A percentile compares a stretch with the other conserved stretches of the same genome.
Conservation (phyloP, 352 stramenopile genomes). For the Phytophthora podocarpi region DNA sequence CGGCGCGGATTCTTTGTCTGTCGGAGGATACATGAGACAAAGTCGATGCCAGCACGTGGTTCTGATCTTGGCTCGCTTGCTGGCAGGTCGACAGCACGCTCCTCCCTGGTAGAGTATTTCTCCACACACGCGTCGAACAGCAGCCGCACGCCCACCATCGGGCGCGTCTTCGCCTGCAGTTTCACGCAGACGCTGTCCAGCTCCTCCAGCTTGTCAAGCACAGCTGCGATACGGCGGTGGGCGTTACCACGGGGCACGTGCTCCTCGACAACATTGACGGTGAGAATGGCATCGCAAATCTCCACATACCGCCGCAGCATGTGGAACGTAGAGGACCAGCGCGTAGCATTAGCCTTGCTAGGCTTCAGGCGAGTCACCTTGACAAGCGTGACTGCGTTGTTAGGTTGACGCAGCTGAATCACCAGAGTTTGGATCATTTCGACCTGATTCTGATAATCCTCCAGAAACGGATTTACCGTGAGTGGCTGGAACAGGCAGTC, state of each 20-base stretch:
- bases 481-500: conserved; percentile 19
- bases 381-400: background rate
- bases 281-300: conserved; percentile 5
- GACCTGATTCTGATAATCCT: conserved; percentile 2
- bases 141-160: no score
- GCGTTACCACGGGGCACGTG: no score
- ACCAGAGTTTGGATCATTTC: conserved; percentile 1
- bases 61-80: no score
- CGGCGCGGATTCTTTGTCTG: no score
- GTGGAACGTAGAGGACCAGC: conserved; percentile 1
- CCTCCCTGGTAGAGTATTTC: background rate
- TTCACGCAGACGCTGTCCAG: no score
- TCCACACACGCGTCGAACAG: no score
- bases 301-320: conserved; percentile 14
- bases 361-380: background rate
- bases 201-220: background rate
- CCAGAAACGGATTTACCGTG: conserved; percentile 2
- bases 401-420: conserved; percentile 11
- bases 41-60: no score
- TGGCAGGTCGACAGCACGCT: background rate
- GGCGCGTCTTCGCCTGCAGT: no score
- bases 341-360: conserved; percentile 5
- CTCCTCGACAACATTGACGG: background rate
- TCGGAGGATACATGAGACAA: no score
- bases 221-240: no score